Evolutionary conservation across 768 basidiomycete genomes (phyloP), one percentile per base, ranked within the genome.

Genomic region (Suillus plorans): DNA sequence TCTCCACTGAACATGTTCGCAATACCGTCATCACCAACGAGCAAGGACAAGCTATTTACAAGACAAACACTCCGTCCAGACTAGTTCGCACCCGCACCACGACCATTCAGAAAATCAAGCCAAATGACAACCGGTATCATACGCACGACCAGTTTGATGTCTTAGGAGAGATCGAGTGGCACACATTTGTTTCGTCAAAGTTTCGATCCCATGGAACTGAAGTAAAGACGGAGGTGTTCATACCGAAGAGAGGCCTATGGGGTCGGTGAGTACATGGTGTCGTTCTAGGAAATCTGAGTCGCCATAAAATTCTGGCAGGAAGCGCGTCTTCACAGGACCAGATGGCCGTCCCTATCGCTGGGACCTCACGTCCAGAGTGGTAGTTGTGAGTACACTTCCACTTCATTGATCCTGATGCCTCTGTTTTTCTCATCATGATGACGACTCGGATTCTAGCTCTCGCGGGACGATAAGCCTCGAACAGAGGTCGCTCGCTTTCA

Each of bases 101-200:
- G 12, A 76, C 67, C 34, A 45, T 76, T 47, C 44, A 69, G 64
- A 77, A 71, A 53, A 66, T 75, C 64, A 67, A 41, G 36, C 66
- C 73, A 4, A 77, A 70, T 60, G 58, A 68, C 1, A 67, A 68
- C 34, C 69, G 61, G 0, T 37, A 41, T 59, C 72, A 74, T 42
- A 71, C 73, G 70, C 69, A 31, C 8, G 77, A 77, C 64, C 71
- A 72, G 2, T 77, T 78, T 60, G 73, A 69, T 0, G 62, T 59
- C 2, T 69, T 81, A 4, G 81, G 73, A 10, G 64, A 73, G 60
- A 78, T 81, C 1, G 72, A 79, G 13, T 80, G 78, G 74, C 74
- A 69, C 22, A 1, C 69, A 1, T 39, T 79, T 9, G 69, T 69
- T 20, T 72, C 78, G 0, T 73, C 77, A 6, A 72, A 66, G 39